Evolutionary conservation across 164 flowering plant genomes (phyloP), one percentile per base, ranked within the genome.

Genomic region (Brasenia schreberi): DNA sequence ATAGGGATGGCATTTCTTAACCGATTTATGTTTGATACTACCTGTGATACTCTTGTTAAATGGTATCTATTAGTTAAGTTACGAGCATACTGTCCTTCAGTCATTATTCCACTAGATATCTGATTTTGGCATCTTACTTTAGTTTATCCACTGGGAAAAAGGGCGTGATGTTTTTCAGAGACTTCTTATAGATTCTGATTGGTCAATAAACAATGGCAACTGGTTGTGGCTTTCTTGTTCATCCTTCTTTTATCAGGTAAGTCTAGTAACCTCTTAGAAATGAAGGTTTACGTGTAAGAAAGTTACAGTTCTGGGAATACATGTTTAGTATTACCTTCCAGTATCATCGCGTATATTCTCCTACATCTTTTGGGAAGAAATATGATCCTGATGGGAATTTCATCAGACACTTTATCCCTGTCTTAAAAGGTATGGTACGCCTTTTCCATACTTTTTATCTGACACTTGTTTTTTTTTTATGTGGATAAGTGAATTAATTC

Each of bases 141-240:
- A 90, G 98, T 93, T 93, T 74, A 69, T 93, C 65, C 96, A 93
- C 62, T 93, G 98, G 98, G 96, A 93, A 77, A 86, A 77, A 76
- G 98, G 97, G 2, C 94, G 92, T 19, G 92, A 90, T 84, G 95
- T 90, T 68, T 93, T 90, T 70, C 92, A 85, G 71, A 87, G 98
- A 77, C 86, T 93, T 76, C 83, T 93, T 66, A 84, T 90, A 58
- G 98, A 93, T 83, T 86, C 91, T 27, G 98, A 93, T 76, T 93
- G 97, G 98, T 84, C 98, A 64, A 85, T 90, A 66, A 93, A 93
- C 70, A 93, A 90, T 68, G 98, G 89, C 62, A 93, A 93, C 68
- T 93, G 98, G 97, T 64, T 89, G 10, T 93, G 98, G 98, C 85
- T 93, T 9, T 93, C 98, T 6, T 93, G 98, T 71, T 93, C 97